phyloP scores from a whole-genome alignment of 371 early-diverging fungal species.

The Encephalitozoon hellem region DNA sequence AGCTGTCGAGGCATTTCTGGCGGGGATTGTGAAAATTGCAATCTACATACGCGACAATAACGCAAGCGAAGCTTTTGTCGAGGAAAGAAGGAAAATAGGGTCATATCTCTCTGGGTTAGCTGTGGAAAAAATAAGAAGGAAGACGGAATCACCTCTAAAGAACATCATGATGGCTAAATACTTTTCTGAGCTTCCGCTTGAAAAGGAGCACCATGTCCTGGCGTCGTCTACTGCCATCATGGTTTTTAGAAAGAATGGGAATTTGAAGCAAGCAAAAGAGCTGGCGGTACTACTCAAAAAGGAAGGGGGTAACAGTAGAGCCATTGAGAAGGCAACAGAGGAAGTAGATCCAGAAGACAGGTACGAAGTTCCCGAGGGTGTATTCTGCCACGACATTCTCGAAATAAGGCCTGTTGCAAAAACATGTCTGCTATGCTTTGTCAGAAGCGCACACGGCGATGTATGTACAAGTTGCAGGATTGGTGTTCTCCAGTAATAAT shows the following conservation, averaged over 20 bases:
- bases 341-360: background rate
- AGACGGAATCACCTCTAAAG: slow-evolving; percentile 23
- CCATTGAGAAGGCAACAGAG: slow-evolving; percentile 3
- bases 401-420: background rate
- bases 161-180: slow-evolving; percentile 43
- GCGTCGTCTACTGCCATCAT: slow-evolving; percentile 22
- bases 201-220: slow-evolving; percentile 29
- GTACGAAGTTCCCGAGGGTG: slow-evolving; percentile 3
- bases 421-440: slow-evolving; percentile 27
- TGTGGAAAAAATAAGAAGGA: slow-evolving; percentile 42
- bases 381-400: slow-evolving; percentile 30
- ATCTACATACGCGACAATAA: background rate
- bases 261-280: slow-evolving; percentile 44
- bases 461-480: slow-evolving; percentile 31
- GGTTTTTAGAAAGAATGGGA: slow-evolving; percentile 50
- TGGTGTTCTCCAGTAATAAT: slow-evolving; percentile 17
- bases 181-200: slow-evolving; percentile 39
- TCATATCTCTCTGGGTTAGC: slow-evolving; percentile 45
- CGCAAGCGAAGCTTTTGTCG: background rate
- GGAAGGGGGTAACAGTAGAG: background rate
- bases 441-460: slow-evolving; percentile 4
- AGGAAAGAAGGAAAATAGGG: slow-evolving; percentile 20
- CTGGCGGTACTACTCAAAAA: slow-evolving; percentile 4
- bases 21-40: background rate
- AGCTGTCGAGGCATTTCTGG: slow-evolving; percentile 38